Base-by-base conservation (phyloP, 257 asterid species). In the Fraxinus anomala region DNA sequence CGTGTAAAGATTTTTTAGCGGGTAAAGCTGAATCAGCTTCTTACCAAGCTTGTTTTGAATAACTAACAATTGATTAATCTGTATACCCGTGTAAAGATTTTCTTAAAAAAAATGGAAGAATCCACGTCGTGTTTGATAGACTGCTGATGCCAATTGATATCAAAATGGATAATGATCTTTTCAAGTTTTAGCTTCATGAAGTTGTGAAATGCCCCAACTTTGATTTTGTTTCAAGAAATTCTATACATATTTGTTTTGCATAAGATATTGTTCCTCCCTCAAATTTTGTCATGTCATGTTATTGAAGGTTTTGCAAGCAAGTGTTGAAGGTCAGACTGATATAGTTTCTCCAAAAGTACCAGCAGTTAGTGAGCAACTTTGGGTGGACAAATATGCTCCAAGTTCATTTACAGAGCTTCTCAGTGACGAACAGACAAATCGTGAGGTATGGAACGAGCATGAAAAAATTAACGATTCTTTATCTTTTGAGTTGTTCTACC, bases 351-450 rank as follows among this genome's bases (percentile, higher is more conserved):
- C 89, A 72, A 76, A 83, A 77, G 84, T 77, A 80, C 80, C 89
- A 73, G 85, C 86, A 74, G 77, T 77, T 70, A 86, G 54, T 65
- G 96, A 93, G 80, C 84, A 91, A 83, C 99, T 93, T 79, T 96
- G 99, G 99, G 99, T 96, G 81, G 97, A 96, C 83, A 96, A 92
- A 76, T 96, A 93, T 84, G 92, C 99, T 80, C 99, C 99, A 72
- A 93, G 88, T 80, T 89, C 98, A 54, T 96, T 96, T 86, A 92
- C 92, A 13, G 99, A 96, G 90, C 99, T 96, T 83, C 98, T 96
- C 77, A 96, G 99, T 83, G 97, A 93, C 72, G 99, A 96, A 77
- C 91, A 93, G 82, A 96, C 97, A 76, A 96, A 96, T 79, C 98
- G 99, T 77, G 97, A 96, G 97, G 99, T 93, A 82, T 42, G 51